Evolutionary conservation across 345 rosid species (phyloP), one percentile per base, ranked within the genome.

Genomic region (Luvunga scandens): DNA sequence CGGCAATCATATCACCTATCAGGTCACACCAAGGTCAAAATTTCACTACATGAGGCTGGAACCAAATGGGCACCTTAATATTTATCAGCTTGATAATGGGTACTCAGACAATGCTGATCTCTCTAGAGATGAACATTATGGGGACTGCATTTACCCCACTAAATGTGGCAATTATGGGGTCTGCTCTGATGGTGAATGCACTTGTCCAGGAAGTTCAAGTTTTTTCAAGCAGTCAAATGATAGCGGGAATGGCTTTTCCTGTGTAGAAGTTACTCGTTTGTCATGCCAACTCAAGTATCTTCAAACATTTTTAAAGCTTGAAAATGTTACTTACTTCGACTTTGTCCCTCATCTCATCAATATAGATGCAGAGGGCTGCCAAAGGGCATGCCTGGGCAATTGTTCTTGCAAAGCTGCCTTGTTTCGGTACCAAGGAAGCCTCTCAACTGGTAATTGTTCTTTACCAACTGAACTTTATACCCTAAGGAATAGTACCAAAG

Each of bases 331-430:
- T 27, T 74, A 74, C 71, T 78, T 82, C 21, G 7, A 7, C 3
- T 76, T 76, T 22, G 68, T 28, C 30, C 50, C 75, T 1, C 0
- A 21, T 38, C 30, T 16, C 14, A 12, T 12, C 10, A 61, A 59
- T 13, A n/a, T 2, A 10, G 69, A 74, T 8, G 34, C 42, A 7
- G 72, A 67, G 27, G 77, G 72, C 7, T 80, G 83, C 64, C 30
- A 66, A 53, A 42, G 34, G 8, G 78, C 72, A 10, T 82, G 85
- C 67, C 28, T 79, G 28, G 62, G 25, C 9, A 79, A 83, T 27
- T 85, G 82, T 69, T 80, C 85, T 18, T 85, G 88, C 77, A 81
- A 77, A 61, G 79, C 83, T 27, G 82, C 67, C 9, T 21, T 79
- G 22, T 75, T 76, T 31, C 34, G 68, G 7, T 65, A 30, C 30